These are phyloP conservation scores for Neofusicoccum umdonicola DNA, from an alignment of 2,329 filamentous ascomycete genomes.

Conservation along the genomic window DNA sequence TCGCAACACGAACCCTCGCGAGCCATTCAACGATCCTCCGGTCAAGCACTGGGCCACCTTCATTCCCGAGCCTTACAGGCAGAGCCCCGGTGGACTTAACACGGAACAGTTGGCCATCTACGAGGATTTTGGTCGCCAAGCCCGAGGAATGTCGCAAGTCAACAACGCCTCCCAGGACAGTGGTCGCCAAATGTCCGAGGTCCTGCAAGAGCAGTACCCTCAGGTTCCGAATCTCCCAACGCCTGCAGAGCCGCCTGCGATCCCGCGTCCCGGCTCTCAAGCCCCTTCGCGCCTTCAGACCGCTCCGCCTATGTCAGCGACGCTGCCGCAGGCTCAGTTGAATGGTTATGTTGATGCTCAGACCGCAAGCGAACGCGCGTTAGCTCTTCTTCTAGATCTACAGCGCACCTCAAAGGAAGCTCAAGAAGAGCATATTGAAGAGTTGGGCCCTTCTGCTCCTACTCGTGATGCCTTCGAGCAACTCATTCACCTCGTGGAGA, in stretches of 20 bases:
- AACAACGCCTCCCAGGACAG: slow-evolving; percentile 59
- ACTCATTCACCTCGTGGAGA: slow-evolving; percentile 53
- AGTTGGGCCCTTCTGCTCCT: slow-evolving; percentile 53
- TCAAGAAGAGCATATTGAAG: slow-evolving; percentile 57
- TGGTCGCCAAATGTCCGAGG: slow-evolving; percentile 60
- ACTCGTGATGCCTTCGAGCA: slow-evolving; percentile 60
- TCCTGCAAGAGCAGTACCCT: slow-evolving; percentile 61
- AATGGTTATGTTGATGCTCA: slow-evolving; percentile 61
- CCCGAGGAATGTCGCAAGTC: slow-evolving; percentile 60
- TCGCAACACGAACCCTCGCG: slow-evolving; percentile 70
- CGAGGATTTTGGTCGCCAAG: slow-evolving; percentile 89
- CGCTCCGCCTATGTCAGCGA: slow-evolving; percentile 29
- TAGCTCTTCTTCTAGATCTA: slow-evolving; percentile 56
- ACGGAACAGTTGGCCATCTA: slow-evolving; percentile 93
- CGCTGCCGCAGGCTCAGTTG: slow-evolving; percentile 48
- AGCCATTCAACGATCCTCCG: slow-evolving; percentile 77
- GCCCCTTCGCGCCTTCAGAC: slow-evolving; percentile 45
- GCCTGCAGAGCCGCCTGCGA: slow-evolving; percentile 60
- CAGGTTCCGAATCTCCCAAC: slow-evolving; percentile 61
- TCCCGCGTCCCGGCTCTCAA: slow-evolving; percentile 58
- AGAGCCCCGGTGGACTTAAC: slow-evolving; percentile 79
- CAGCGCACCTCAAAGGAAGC: slow-evolving; percentile 57
- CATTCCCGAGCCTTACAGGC: slow-evolving; percentile 89
- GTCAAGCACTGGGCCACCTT: slow-evolving; percentile 90
- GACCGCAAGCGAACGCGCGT: slow-evolving; percentile 53